A percentile compares a stretch with the other conserved stretches of the same genome.
Evolutionary conservation across 108 stramenopile species (phyloP).

Genomic region (Schizochytrium sp.): DNA sequence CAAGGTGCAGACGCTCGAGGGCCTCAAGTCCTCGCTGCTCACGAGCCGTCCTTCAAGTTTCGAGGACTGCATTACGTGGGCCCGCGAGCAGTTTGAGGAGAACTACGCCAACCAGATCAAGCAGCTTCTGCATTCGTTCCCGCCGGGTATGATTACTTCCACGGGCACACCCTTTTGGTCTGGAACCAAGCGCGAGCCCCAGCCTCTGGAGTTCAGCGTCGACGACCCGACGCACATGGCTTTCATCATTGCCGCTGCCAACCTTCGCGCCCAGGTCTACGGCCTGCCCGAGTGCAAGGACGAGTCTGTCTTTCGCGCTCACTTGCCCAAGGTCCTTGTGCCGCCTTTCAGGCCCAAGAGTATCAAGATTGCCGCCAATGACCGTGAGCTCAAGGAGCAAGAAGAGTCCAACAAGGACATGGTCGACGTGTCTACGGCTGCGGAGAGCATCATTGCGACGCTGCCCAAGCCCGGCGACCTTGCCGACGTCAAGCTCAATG

Average conservation of each 20-base stretch:
- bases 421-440: constrained; percentile 31
- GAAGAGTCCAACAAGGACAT: constrained; percentile 65
- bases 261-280: constrained; percentile 69
- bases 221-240: constrained; percentile 73
- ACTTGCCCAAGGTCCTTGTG: constrained; percentile 70
- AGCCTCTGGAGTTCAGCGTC: constrained; percentile 70
- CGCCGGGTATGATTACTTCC: constrained; percentile 76
- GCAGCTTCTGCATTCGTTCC: constrained; percentile 90
- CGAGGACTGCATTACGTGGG: constrained; percentile 89
- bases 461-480: constrained; percentile 62
- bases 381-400: constrained; percentile 51
- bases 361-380: constrained; percentile 91
- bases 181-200: constrained; percentile 72
- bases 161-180: constrained; percentile 72
- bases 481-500: constrained; percentile 68
- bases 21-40: constrained; percentile 67
- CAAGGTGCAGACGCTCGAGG: constrained; percentile 73
- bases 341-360: constrained; percentile 87
- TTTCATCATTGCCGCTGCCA: constrained; percentile 83
- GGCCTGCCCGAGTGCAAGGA: constrained; percentile 45
- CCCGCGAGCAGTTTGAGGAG: constrained; percentile 81
- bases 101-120: constrained; percentile 87
- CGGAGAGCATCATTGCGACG: constrained; percentile 40
- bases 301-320: constrained; percentile 59
- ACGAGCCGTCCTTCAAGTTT: constrained; percentile 73